phyloP scores from a whole-genome alignment of 2,329 filamentous ascomycete genomes.

The Monosporascus sp. region DNA sequence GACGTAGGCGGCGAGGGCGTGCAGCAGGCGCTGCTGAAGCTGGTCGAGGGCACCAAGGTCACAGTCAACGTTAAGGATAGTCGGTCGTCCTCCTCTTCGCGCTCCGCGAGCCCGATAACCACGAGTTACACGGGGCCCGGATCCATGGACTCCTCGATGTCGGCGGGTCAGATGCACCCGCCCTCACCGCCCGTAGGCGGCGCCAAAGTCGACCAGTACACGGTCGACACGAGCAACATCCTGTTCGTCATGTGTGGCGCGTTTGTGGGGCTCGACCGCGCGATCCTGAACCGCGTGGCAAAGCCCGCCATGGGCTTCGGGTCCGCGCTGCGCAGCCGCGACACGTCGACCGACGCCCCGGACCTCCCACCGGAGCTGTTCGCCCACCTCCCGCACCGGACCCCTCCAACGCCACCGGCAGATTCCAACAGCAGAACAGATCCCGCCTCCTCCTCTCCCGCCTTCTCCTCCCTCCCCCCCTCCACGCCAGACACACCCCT shows the following conservation, averaged over 20 bases:
- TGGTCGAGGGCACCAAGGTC: constrained; percentile 91
- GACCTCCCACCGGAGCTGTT: constrained; percentile 61
- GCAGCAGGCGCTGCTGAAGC: constrained; percentile 90
- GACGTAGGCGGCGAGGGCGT: constrained; percentile 96
- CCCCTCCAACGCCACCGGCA: constrained; percentile 24
- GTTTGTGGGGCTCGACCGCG: constrained; percentile 87
- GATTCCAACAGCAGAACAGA: not conserved
- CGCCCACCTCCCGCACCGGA: constrained; percentile 51
- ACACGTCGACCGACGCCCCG: constrained; percentile 44
- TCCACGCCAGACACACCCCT: constrained; percentile 61
- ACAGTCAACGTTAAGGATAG: constrained; percentile 86
- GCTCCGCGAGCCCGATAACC: constrained; percentile 46
- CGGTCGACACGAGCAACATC: constrained; percentile 91
- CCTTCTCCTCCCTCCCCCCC: constrained; percentile 63
- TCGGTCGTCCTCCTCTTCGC: constrained; percentile 42
- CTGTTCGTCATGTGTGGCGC: constrained; percentile 96
- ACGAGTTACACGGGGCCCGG: constrained; percentile 45
- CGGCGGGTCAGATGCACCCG: constrained; percentile 37
- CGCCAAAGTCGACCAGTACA: constrained; percentile 57
- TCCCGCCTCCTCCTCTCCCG: constrained; percentile 49
- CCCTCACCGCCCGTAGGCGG: constrained; percentile 23
- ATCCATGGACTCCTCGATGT: constrained; percentile 34
- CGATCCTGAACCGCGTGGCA: constrained; percentile 79
- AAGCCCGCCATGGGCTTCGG: constrained; percentile 87
- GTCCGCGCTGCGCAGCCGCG: constrained; percentile 63